These are phyloP conservation scores for Trametes versicolor DNA, from an alignment of 1,284 basidiomycete species.

Conservation along the genomic window DNA sequence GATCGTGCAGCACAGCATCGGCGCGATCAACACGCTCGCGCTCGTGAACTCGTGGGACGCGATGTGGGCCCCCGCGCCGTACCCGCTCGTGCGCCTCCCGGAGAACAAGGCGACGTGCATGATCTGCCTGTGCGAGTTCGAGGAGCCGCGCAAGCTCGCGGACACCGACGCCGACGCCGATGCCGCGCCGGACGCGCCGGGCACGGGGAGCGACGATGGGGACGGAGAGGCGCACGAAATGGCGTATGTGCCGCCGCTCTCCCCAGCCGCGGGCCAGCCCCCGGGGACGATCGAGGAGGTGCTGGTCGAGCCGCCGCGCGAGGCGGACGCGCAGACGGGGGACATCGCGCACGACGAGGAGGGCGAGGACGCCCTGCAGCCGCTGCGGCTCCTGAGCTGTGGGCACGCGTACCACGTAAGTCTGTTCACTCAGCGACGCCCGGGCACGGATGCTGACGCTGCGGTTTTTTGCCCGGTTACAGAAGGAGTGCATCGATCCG, in stretches of 20 bases:
- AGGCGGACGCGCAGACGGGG: slow-evolving; percentile 47
- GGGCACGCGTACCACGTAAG: slow-evolving; percentile 84
- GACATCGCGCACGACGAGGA: slow-evolving; percentile 72
- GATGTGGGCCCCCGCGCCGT: slow-evolving; percentile 41
- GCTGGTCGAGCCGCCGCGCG: slow-evolving; percentile 23
- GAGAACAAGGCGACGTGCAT: slow-evolving; percentile 80
- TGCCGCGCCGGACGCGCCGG: slow-evolving; percentile 20
- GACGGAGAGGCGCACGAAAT: slow-evolving; percentile 24
- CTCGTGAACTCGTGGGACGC: slow-evolving; percentile 50
- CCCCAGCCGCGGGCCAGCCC: slow-evolving; percentile 31
- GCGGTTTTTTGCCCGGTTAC: slow-evolving; percentile 3
- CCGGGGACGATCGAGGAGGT: slow-evolving; percentile 44
- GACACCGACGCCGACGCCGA: neutral
- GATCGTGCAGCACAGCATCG: slow-evolving; percentile 2
- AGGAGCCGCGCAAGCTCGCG: slow-evolving; percentile 62
- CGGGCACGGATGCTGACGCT: neutral
- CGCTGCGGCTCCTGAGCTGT: slow-evolving; percentile 72
- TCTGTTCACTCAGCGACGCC: slow-evolving; percentile 12
- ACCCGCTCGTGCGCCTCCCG: slow-evolving; percentile 69
- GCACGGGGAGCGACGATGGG: neutral
- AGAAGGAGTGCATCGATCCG: slow-evolving; percentile 81
- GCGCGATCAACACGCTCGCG: slow-evolving; percentile 10
- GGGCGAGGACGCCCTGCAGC: slow-evolving; percentile 63
- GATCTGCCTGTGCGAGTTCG: slow-evolving; percentile 81
- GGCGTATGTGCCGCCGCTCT: neutral